Conservation (phyloP, 176 grass and related monocot species). For the Pharus latifolius region DNA sequence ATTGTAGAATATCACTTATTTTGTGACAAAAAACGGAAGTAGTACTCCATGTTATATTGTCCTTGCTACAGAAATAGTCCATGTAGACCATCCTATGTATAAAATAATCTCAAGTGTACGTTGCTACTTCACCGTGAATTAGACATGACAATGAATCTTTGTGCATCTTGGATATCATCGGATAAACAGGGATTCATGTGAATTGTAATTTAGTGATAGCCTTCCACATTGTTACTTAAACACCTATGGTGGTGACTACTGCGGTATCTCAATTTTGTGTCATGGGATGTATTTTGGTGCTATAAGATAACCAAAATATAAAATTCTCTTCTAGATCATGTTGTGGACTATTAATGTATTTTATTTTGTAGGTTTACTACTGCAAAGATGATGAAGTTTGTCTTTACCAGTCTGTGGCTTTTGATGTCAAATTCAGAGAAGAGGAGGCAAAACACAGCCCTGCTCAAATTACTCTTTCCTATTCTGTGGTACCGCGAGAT, state of each 20-base stretch:
- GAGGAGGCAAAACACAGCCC: slow-evolving; percentile 22
- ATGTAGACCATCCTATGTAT: neutral
- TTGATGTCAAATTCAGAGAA: slow-evolving; percentile 69
- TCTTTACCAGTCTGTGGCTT: slow-evolving; percentile 72
- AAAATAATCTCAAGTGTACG: neutral
- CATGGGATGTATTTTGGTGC: neutral
- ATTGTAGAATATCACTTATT: too few species aligned
- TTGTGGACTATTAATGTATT: slow-evolving; percentile 5
- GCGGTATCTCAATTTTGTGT: neutral
- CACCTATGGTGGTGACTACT: neutral
- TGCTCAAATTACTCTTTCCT: slow-evolving; percentile 42
- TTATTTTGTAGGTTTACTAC: slow-evolving; percentile 68
- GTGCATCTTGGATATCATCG: neutral
- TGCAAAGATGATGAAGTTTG: slow-evolving; percentile 96
- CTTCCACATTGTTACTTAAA: too few species aligned
- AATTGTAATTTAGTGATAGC: neutral
- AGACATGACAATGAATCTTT: neutral
- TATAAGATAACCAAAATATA: neutral
- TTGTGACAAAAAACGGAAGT: too few species aligned
- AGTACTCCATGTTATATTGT: neutral
- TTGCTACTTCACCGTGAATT: neutral
- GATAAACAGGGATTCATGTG: neutral
- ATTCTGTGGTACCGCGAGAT: slow-evolving; percentile 55
- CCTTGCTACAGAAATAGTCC: neutral
- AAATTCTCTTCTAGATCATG: slow-evolving; percentile 3